Percentiles rank a stretch among this genome's conserved stretches.
phyloP scores from a whole-genome alignment of 345 rosid species.

The Pistacia vera region DNA sequence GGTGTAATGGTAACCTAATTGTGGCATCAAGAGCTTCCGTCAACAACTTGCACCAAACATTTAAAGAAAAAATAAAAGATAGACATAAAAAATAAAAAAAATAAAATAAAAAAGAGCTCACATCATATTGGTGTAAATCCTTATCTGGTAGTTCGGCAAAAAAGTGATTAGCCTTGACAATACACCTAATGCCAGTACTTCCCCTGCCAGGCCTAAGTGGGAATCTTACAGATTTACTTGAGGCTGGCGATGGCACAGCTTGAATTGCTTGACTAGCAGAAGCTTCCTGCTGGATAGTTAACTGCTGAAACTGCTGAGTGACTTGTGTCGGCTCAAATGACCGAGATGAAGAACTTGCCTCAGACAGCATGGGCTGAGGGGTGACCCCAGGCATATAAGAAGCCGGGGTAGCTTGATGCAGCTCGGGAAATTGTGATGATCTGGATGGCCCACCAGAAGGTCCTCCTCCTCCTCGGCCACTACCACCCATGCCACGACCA shows the following conservation, averaged over 20 bases:
- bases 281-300: slow-evolving; percentile 55
- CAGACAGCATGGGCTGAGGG: slow-evolving; percentile 52
- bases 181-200: slow-evolving; percentile 55
- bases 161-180: slow-evolving; percentile 96
- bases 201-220: slow-evolving; percentile 91
- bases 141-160: slow-evolving; percentile 88
- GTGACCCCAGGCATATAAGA: slow-evolving; percentile 57
- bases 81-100: not conserved
- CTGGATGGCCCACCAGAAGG: slow-evolving; percentile 60
- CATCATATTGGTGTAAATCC: slow-evolving; percentile 96
- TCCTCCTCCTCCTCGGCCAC: slow-evolving; percentile 50
- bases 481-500: slow-evolving; percentile 40
- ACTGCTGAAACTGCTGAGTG: slow-evolving; percentile 48
- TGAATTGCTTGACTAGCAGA: slow-evolving; percentile 59
- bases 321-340: slow-evolving; percentile 45
- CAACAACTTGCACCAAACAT: not conserved
- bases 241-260: slow-evolving; percentile 63
- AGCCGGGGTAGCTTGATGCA: slow-evolving; percentile 92
- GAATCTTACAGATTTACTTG: slow-evolving; percentile 78
- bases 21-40: not conserved
- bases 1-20: slow-evolving; percentile 81
- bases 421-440: slow-evolving; percentile 78
- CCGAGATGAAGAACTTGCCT: slow-evolving; percentile 57
- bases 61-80: not conserved
- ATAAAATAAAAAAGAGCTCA: slow-evolving; percentile 40